These are phyloP conservation scores for Canna indica DNA, from an alignment of 176 grass and related monocot genomes.

Conservation along the genomic window DNA sequence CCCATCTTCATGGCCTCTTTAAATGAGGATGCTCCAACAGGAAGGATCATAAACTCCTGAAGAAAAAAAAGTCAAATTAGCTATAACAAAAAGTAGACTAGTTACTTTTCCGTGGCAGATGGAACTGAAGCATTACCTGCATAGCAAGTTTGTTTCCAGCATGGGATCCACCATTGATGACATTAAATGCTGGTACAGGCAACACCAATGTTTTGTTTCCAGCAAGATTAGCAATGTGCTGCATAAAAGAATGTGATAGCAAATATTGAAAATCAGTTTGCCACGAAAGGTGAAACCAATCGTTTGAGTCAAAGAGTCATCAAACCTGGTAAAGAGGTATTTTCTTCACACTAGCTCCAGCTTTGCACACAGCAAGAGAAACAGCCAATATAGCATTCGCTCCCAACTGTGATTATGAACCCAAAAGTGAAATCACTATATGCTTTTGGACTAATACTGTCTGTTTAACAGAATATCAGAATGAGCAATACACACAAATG, in stretches of 20 bases:
- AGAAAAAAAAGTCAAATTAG: constrained; percentile 2
- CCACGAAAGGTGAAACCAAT: not conserved
- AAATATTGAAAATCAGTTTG: constrained; percentile 1
- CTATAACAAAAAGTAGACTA: constrained; percentile 10
- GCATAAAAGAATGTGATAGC: constrained; percentile 5
- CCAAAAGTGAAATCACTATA: not conserved
- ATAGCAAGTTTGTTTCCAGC: constrained; percentile 94
- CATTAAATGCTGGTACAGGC: constrained; percentile 87
- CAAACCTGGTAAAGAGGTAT: constrained; percentile 83
- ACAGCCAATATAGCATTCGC: constrained; percentile 92
- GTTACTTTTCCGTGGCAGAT: not conserved
- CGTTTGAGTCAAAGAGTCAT: constrained; percentile 3
- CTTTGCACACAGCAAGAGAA: constrained; percentile 91
- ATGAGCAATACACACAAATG: no score
- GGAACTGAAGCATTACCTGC: constrained; percentile 27
- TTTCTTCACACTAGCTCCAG: constrained; percentile 60
- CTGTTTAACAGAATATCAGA: no score
- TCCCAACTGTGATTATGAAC: constrained; percentile 44
- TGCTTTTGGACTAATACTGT: not conserved
- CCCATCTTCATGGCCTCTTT: constrained; percentile 98
- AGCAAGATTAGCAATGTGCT: constrained; percentile 84
- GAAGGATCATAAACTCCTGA: constrained; percentile 97
- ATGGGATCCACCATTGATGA: constrained; percentile 95
- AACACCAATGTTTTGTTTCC: constrained; percentile 70
- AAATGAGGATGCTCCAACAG: constrained; percentile 79